Base-by-base conservation (phyloP, 805 yeast genomes). In the Candida cerambycidarum region DNA sequence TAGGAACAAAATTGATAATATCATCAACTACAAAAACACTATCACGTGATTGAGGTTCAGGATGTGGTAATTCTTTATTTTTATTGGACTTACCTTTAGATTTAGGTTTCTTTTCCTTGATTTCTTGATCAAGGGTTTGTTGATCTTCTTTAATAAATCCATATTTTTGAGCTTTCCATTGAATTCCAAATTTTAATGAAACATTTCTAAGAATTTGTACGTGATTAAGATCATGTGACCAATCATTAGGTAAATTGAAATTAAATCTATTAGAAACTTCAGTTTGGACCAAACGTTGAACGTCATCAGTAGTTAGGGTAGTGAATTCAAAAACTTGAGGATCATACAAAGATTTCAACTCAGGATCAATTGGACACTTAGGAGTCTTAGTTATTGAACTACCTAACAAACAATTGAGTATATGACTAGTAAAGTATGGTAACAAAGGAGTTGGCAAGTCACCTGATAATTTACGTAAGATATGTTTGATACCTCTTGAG, bases 151-250 rank as follows among this genome's bases (percentile, higher is more conserved):
- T 58, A 25, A 78, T 71, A 59, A 79, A 78, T 10, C 60, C 65
- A 56, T 78, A 82, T 9, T 65, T 57, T 47, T 65, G 74, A 9
- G 76, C 70, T 46, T 71, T 65, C 86, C 96, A 83, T 69, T 93
- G 99, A 41, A 92, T 79, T 65, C 98, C 98, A 53, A 82, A 79
- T 63, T 86, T 85, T 41, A 70, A 55, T 9, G 96, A 81, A 49
- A 89, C 72, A 51, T 83, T 85, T 65, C 90, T 81, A 54, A 88
- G 69, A 32, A 85, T 56, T 39, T 76, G 79, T 15, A 69, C 47
- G 3, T 70, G 62, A 21, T 58, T 60, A 28, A 76, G 46, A 1
- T 62, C 53, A 5, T 38, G 11, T 24, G 62, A 39, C 85, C 88
- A 83, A 38, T 69, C 62, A 0, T 55, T 59, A 1, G 81, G 69